Conservation (phyloP, 495 filamentous ascomycete genomes). For the Xylaria curta region DNA sequence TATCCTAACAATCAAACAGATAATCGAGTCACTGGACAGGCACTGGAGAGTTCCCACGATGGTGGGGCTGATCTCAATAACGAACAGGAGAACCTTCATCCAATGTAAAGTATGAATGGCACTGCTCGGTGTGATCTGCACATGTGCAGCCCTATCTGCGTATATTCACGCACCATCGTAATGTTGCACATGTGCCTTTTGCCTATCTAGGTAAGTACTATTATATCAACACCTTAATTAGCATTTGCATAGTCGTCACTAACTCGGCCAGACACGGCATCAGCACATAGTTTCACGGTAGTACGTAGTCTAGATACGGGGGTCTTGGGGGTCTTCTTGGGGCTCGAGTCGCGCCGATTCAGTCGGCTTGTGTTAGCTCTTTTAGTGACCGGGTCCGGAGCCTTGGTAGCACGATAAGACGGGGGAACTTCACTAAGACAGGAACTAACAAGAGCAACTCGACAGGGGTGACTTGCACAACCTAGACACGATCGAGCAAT, state of each 20-base stretch:
- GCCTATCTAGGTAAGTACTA: not conserved
- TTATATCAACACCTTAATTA: not conserved
- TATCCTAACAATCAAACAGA: not conserved
- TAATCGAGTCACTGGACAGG: not conserved
- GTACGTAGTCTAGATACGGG: not conserved
- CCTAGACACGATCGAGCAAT: slow-evolving; percentile 19
- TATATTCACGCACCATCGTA: too few relatives aligned
- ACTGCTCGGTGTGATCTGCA: not conserved
- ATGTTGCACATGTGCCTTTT: not conserved
- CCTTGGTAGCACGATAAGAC: slow-evolving; percentile 24
- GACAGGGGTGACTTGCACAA: slow-evolving; percentile 1
- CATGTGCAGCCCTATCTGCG: not conserved
- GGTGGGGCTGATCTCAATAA: not conserved
- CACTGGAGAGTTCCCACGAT: not conserved
- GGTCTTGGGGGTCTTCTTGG: too few relatives aligned
- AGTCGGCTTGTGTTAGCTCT: not conserved
- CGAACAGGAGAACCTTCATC: not conserved
- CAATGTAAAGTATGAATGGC: not conserved
- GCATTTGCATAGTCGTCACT: not conserved
- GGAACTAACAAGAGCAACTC: not conserved
- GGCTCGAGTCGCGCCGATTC: not conserved
- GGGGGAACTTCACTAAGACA: not conserved
- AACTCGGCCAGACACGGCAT: not conserved
- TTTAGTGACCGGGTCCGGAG: slow-evolving; percentile 5
- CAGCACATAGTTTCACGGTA: not conserved